Evolutionary conservation across 305 asterid species (phyloP).

Genomic region (Petunia hybrid): DNA sequence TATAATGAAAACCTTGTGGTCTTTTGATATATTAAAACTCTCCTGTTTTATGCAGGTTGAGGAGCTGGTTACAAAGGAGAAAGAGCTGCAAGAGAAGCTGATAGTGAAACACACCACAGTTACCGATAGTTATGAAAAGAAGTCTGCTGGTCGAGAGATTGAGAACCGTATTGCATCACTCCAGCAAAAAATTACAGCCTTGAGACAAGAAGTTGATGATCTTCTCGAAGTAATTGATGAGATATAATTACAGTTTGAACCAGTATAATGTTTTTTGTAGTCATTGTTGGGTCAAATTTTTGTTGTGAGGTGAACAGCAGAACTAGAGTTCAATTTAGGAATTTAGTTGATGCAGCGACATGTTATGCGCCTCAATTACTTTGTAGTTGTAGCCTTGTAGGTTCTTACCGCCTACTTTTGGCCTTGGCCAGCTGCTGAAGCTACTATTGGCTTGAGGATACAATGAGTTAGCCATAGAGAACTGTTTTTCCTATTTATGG

Average conservation of each 20-base stretch:
- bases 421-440: not conserved
- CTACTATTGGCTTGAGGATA: not conserved
- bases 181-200: constrained; percentile 73
- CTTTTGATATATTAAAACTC: not conserved
- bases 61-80: constrained; percentile 81
- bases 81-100: constrained; percentile 86
- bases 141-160: constrained; percentile 71
- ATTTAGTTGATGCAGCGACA: constrained; percentile 19
- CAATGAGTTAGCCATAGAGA: not conserved
- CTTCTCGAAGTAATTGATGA: constrained; percentile 84
- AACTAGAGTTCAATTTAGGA: not conserved
- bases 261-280: constrained; percentile 31
- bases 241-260: constrained; percentile 50
- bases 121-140: constrained; percentile 84
- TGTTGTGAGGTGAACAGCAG: constrained; percentile 37
- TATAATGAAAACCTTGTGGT: constrained; percentile 14
- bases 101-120: constrained; percentile 81
- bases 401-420: not conserved
- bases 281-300: constrained; percentile 38
- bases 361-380: not conserved
- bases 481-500: constrained; percentile 10
- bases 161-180: constrained; percentile 80
- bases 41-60: constrained; percentile 61
- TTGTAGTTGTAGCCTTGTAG: constrained; percentile 24
- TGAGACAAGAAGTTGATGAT: constrained; percentile 89